Evolutionary conservation across 768 basidiomycete genomes (phyloP).

Genomic region (Cystofilobasidium bisporidii): DNA sequence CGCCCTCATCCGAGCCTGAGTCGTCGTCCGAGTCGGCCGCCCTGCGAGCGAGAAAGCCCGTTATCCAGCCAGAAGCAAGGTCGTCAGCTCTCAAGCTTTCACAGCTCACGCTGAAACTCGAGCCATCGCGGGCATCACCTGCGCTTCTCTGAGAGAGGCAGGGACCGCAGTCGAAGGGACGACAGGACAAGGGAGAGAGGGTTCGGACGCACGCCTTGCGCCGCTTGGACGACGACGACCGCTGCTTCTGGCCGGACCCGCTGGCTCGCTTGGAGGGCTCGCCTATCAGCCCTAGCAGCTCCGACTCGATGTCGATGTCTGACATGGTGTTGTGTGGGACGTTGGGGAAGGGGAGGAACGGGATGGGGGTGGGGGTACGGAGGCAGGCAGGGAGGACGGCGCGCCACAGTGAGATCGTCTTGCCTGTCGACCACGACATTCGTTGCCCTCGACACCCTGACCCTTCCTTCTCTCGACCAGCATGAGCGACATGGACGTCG

Average conservation of each 20-base stretch:
- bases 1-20: constrained; percentile 50
- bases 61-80: too few relatives aligned
- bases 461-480: too few relatives aligned
- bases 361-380: not conserved
- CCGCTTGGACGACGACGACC: constrained; percentile 15
- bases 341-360: too few relatives aligned
- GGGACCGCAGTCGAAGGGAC: not conserved
- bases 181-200: not conserved
- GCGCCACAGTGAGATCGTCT: not conserved
- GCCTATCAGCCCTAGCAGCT: constrained; percentile 71
- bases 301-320: constrained; percentile 44
- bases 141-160: too few relatives aligned
- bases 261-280: constrained; percentile 38
- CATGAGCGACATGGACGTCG: not conserved
- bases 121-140: too few relatives aligned
- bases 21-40: constrained; percentile 32
- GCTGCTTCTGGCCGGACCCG: constrained; percentile 24
- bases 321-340: too few relatives aligned
- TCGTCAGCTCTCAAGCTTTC: too few relatives aligned
- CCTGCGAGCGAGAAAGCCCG: not conserved
- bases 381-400: not conserved
- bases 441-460: too few relatives aligned
- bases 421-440: not conserved
- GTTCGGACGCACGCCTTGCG: constrained; percentile 2
- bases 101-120: too few relatives aligned